phyloP scores from a whole-genome alignment of 2,329 filamentous ascomycete species.

The Lanzia echinophila region DNA sequence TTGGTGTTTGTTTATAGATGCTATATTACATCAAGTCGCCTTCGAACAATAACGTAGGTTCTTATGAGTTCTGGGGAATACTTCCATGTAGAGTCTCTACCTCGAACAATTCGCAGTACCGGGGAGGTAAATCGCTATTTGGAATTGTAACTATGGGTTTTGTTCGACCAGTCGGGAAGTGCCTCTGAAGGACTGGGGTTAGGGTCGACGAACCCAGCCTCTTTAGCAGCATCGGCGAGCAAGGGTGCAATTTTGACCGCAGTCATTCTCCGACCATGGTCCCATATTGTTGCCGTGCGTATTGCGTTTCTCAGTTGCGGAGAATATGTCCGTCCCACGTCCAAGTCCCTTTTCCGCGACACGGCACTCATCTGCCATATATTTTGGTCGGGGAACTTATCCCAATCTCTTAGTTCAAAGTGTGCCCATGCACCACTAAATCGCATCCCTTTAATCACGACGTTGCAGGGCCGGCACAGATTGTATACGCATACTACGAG shows the following conservation, averaged over 20 bases:
- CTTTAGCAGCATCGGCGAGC: background rate
- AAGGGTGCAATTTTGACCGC: background rate
- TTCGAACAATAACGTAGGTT: too few species aligned
- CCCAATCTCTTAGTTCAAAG: background rate
- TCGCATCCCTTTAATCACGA: too few species aligned
- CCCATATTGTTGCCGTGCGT: background rate
- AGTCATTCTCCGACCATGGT: background rate
- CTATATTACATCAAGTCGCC: too few species aligned
- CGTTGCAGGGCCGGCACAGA: conserved; percentile 4
- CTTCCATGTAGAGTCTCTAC: too few species aligned
- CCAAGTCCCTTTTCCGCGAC: background rate
- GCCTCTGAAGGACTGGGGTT: background rate
- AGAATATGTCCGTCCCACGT: background rate
- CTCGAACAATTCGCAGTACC: too few species aligned
- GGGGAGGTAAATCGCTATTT: background rate
- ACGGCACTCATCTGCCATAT: background rate
- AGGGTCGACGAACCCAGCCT: background rate
- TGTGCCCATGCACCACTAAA: conserved; percentile 3
- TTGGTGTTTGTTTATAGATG: too few species aligned
- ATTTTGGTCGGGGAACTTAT: background rate
- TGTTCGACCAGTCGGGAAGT: background rate
- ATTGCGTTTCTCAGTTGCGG: background rate
- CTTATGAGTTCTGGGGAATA: too few species aligned
- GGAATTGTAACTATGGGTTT: background rate
- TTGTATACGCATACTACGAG: conserved; percentile 20